phyloP scores from a whole-genome alignment of 176 grass and related monocot genomes.

The Tillandsia leiboldiana region DNA sequence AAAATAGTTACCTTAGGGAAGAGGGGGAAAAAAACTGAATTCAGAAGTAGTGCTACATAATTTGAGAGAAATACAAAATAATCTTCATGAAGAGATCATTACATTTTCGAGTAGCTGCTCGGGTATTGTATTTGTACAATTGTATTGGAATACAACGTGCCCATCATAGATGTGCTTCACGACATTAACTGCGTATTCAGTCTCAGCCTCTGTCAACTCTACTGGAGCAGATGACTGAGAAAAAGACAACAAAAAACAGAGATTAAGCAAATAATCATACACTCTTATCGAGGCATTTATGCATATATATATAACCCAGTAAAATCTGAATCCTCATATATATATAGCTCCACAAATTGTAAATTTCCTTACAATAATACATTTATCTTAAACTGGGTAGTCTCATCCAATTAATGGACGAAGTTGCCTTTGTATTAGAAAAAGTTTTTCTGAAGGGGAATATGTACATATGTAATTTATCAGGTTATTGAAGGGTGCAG shows the following conservation, averaged over 20 bases:
- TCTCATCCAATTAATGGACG: too few species aligned
- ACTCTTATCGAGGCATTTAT: background rate
- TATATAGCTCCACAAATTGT: too few species aligned
- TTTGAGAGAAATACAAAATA: background rate
- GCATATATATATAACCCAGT: background rate
- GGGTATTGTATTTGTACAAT: conserved; percentile 97
- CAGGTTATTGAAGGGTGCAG: too few species aligned
- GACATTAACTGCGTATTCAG: conserved; percentile 94
- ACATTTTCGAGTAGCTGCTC: conserved; percentile 95
- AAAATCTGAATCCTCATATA: too few species aligned
- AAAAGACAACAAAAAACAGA: conserved; percentile 16
- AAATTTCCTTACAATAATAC: too few species aligned
- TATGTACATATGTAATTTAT: too few species aligned
- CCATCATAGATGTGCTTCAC: conserved; percentile 91
- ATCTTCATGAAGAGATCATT: conserved; percentile 3
- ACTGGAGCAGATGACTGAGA: conserved; percentile 77
- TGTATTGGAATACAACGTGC: conserved; percentile 84
- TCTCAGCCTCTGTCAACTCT: conserved; percentile 97
- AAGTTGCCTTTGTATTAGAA: too few species aligned
- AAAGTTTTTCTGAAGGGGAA: too few species aligned
- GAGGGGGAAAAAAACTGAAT: conserved; percentile 8
- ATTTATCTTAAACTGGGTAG: too few species aligned
- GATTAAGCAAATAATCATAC: background rate
- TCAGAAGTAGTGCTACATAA: conserved; percentile 5
- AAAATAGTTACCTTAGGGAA: conserved; percentile 68